Conservation (phyloP, 2,329 filamentous ascomycete species). For the Verticillium longisporum region DNA sequence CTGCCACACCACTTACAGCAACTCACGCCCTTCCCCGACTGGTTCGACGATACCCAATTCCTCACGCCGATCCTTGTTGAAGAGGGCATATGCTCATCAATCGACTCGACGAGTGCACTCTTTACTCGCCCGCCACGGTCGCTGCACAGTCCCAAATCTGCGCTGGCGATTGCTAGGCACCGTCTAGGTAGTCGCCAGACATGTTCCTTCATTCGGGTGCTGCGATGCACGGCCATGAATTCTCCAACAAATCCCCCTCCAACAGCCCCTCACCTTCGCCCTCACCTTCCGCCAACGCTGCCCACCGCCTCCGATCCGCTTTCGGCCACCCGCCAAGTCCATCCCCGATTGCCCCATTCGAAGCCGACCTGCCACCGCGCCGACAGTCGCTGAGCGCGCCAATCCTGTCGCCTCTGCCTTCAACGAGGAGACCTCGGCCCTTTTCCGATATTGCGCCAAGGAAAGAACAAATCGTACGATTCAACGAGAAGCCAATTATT, state of each 20-base stretch:
- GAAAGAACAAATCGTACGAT: constrained; percentile 38
- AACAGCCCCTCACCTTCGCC: constrained; percentile 24
- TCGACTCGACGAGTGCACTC: background rate
- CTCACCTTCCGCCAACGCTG: constrained; percentile 32
- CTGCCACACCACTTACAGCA: background rate
- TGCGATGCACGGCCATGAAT: constrained; percentile 54
- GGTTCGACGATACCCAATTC: background rate
- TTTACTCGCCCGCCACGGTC: background rate
- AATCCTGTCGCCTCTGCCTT: background rate
- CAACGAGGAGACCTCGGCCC: constrained; percentile 15
- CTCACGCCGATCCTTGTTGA: background rate
- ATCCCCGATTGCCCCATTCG: constrained; percentile 14
- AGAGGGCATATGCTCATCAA: background rate
- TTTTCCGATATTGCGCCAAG: constrained; percentile 30
- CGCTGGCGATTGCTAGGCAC: background rate
- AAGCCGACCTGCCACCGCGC: constrained; percentile 26
- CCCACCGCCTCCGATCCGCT: constrained; percentile 36
- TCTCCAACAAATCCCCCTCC: constrained; percentile 31
- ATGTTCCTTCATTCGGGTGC: constrained; percentile 57
- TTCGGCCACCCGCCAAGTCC: constrained; percentile 18
- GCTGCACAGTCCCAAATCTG: background rate
- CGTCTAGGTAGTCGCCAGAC: constrained; percentile 11
- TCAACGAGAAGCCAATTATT: constrained; percentile 30
- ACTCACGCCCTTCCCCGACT: background rate
- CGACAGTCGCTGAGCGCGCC: constrained; percentile 12